Evolutionary conservation across 306 rosid species (phyloP), one percentile per base, ranked within the genome.

Genomic region (Hippophae rhamnoides): DNA sequence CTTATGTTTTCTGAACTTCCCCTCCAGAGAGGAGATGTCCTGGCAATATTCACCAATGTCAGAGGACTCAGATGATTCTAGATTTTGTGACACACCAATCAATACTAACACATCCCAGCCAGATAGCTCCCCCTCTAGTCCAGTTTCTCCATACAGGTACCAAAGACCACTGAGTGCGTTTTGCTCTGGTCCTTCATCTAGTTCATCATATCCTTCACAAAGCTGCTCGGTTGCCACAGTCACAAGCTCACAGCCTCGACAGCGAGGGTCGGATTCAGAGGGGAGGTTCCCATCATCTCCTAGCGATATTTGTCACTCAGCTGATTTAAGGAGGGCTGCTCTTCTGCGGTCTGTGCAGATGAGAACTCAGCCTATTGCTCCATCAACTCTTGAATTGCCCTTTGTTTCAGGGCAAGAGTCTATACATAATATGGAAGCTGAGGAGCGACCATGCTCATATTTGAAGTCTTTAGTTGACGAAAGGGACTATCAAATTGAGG

Each of bases 261-360:
- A 85, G 52, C 82, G 95, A 62, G 85, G 93, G 49, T 92, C 96
- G 38, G 97, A 92, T 69, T 92, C 99, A 3, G 99, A 92, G 66
- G 95, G 90, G 26, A 87, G 99, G 13, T 88, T 92, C 74, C 99
- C 99, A 25, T 92, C 96, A 47, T 92, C 99, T 25, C 99, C 99
- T 2, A 92, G 99, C 54, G 99, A 92, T 65, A 88, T 92, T 65
- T 92, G 97, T 74, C 99, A 92, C 85, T 86, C 95, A 0, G 99
- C 99, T 66, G 99, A 88, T 73, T 60, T 92, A 47, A 82, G 99
- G 82, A 85, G 97, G 72, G 99, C 99, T 56, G 97, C 99, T 1
- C 90, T 92, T 59, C 67, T 92, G 70, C 86, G 99, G 44, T 88
- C 99, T 7, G 99, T 92, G 58, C 95, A 87, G 75, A 92, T 92